Base-by-base conservation (phyloP, 1,284 basidiomycete species). In the Pterulicium gracile region DNA sequence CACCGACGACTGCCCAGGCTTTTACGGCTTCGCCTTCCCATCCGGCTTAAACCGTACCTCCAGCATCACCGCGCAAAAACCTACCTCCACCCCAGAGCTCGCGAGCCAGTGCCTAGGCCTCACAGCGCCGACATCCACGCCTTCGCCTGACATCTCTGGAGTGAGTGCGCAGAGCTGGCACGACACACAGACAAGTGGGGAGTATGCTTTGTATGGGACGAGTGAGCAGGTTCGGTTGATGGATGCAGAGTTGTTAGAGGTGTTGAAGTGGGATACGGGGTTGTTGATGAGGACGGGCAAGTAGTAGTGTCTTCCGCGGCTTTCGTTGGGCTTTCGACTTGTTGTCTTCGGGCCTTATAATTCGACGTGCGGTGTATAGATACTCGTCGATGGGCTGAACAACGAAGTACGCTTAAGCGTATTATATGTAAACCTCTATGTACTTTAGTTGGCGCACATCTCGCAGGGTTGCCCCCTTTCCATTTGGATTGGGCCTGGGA, bases 21-120 rank as follows among this genome's bases (percentile, higher is more conserved):
- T 59, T 18, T 48, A 45, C 35, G 60, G 61, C 20, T 61, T 61
- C 18, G 59, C 56, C 3, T 61, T 61, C 40, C 55, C 52, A 3
- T 50, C 52, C 1, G 57, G 54, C 3, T 36, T 56, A 1, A 58
- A 61, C 41, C 55, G 58, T 27, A 63, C 61, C n/a, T 44, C 47
- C 1, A 22, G 47, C 10, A 55, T 62, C 21, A 58, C 59, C 21
- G 45, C 51, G 7, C 60, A 63, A 24, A 61, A 20, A 17, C 59
- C 59, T 1, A 48, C 24, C n/a, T 45, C 58, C 20, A 60, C 52
- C 2, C 61, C 54, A 1, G 52, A 49, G 14, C 48, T 52, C 12
- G 52, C 51, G 20, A 51, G 45, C 0, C 56, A 58, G 21, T 63
- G 56, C 32, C 43, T 62, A 41, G 46, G 56, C 39, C 46, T 62